Conservation (phyloP, 139 green algal species). For the Coelastrella sp. region DNA sequence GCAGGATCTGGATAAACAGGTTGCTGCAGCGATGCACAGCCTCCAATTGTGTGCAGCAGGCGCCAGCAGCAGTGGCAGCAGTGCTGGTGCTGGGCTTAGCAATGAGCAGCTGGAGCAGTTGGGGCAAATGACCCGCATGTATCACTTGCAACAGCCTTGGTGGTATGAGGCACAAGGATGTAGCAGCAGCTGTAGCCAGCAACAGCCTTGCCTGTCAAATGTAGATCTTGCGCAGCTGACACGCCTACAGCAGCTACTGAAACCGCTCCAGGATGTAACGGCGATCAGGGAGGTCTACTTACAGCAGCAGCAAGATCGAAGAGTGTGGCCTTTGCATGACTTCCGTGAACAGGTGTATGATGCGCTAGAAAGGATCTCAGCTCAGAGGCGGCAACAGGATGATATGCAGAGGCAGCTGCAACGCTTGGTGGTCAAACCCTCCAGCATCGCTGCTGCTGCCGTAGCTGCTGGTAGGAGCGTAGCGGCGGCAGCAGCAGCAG, state of each 20-base stretch:
- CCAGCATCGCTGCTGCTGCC: too few species aligned
- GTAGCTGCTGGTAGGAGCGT: not conserved
- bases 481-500: not conserved
- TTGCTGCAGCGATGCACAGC: not conserved
- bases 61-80: not conserved
- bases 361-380: not conserved
- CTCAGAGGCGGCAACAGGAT: not conserved
- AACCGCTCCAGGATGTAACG: constrained; percentile 11
- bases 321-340: not conserved
- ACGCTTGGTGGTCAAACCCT: not conserved
- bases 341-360: not conserved
- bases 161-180: constrained; percentile 1
- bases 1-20: not conserved
- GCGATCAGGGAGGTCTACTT: constrained; percentile 18
- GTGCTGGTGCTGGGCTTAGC: not conserved
- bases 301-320: not conserved
- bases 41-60: not conserved
- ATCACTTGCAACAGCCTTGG: constrained; percentile 37
- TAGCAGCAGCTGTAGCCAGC: constrained; percentile 32
- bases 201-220: not conserved
- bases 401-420: not conserved
- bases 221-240: not conserved
- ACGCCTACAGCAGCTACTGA: constrained; percentile 12
- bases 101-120: constrained; percentile 11
- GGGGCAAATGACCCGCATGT: not conserved